phyloP scores from a whole-genome alignment of 768 basidiomycete genomes.

The Exsudoporus frostii region DNA sequence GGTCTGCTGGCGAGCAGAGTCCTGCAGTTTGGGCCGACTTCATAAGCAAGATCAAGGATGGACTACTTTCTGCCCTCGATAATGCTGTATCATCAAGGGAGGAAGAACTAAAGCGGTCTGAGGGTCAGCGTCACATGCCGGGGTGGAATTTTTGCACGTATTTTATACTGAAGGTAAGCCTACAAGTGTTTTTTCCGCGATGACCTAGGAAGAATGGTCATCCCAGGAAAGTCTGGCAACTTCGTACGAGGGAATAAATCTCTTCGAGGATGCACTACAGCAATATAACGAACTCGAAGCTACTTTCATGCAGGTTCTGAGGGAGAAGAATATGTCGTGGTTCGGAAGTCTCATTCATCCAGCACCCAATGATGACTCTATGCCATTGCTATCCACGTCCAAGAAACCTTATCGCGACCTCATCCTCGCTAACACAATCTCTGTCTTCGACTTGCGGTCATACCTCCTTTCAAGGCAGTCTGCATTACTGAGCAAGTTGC shows the following conservation, averaged over 20 bases:
- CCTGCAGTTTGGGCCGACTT: constrained; percentile 87
- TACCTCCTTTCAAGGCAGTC: constrained; percentile 91
- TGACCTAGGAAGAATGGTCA: not conserved
- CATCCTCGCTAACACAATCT: constrained; percentile 86
- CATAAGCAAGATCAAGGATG: constrained; percentile 86
- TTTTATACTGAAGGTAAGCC: constrained; percentile 87
- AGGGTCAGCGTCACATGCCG: constrained; percentile 85
- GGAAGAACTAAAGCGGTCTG: constrained; percentile 88
- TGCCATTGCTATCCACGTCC: constrained; percentile 70
- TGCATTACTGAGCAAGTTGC: constrained; percentile 64
- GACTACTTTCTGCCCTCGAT: constrained; percentile 82
- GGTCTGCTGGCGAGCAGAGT: constrained; percentile 68
- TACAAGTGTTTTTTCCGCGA: not conserved
- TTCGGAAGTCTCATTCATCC: constrained; percentile 83
- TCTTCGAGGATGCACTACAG: constrained; percentile 84
- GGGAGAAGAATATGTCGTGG: constrained; percentile 87
- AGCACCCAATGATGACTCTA: constrained; percentile 68
- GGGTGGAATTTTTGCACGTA: constrained; percentile 99
- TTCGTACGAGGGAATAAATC: constrained; percentile 86
- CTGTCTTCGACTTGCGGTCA: constrained; percentile 89
- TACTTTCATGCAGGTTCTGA: constrained; percentile 69
- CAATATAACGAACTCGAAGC: constrained; percentile 92
- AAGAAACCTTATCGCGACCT: constrained; percentile 88
- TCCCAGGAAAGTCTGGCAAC: constrained; percentile 87
- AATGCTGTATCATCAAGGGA: constrained; percentile 71